Evolutionary conservation across 352 stramenopile genomes (phyloP), one percentile per base, ranked within the genome.

Genomic region (Peronospora belbahrii): DNA sequence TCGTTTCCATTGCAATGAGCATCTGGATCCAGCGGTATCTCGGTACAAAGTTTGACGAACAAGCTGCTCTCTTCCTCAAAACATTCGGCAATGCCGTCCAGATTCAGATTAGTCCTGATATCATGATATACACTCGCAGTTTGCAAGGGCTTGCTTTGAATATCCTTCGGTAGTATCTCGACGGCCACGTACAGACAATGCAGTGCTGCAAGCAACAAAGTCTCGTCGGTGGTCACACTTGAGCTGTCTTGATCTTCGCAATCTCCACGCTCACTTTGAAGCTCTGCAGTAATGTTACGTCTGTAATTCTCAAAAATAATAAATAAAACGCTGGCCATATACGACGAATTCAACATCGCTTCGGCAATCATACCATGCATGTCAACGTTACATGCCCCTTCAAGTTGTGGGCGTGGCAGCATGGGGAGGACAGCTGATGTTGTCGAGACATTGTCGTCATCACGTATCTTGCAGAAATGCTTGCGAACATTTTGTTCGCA

Each of bases 401-500:
- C 46, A 18, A 54, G 14, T 15, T 50, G 47, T 13, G 52, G 7
- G 3, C 31, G 45, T 18, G 66, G 64, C 9, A 81, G 38, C 10
- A 75, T 53, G 14, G 69, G 66, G 27, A 77, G 33, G 0, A 59
- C 44, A 25, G 57, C 37, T 19, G 50, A 55, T 14, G 39, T 10
- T 14, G 22, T 47, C 9, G 23, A 25, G 17, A 9, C 14, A 27
- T 35, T 19, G 13, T 36, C 35, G 38, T 50, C 25, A 15, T 54
- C 40, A 52, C 27, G 33, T 14, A 34, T 23, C 18, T 56, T 65
- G 35, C 19, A 15, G 31, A 65, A 15, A 20, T 67, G 56, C 33
- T 80, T 82, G 27, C 63, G 70, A 5, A 85, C 52, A 33, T 91
- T 88, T 42, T 88, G 76, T 28, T 91, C 80, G 22, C 70, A 84